Evolutionary conservation across 805 yeast genomes (phyloP), one percentile per base, ranked within the genome.

Genomic region (Suhomyces kilbournensis): DNA sequence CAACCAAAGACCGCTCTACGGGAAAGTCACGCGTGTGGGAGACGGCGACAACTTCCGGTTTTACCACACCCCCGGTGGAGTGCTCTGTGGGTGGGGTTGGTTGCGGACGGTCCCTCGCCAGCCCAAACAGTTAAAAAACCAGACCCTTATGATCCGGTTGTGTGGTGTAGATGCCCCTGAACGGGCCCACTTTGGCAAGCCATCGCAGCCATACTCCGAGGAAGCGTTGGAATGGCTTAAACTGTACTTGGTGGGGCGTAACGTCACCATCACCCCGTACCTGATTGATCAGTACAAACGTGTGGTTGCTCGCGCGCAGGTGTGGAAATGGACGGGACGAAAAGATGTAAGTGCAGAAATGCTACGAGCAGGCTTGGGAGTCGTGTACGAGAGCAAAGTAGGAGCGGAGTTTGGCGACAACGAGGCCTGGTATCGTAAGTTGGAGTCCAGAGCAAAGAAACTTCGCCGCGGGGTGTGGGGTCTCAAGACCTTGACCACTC

Each of bases 91-190:
- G 0, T 94, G 99, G 99, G 92, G 96, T 10, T 89, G 96, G 96
- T 64, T 89, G 22, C 72, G 99, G 32, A 58, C 67, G 10, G 74
- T 82, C 0, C 98, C 98, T 0, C 67, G 71, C 9, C 63, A 68
- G 51, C 60, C 79, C 70, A 46, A 78, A 67, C 52, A 63, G 61
- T 66, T 83, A 38, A 81, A 83, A 56, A 81, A 81, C 54, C 76
- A 85, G 57, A 94, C 99, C 0, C 72, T 94, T 35, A 85, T 86
- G 67, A 81, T 94, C 4, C 76, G 99, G 46, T 71, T 94, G 19
- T 88, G 94, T 68, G 99, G 97, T 0, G 86, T 93, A 14, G 99
- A 94, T 76, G 99, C 99, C 0, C 99, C 99, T 1, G 99, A 94
- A 64, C 75, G 96, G 43, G 81, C 96, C 1, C 97, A 94, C 72